phyloP scores from a whole-genome alignment of 106 monocot species.

The Dendrobium nobile region DNA sequence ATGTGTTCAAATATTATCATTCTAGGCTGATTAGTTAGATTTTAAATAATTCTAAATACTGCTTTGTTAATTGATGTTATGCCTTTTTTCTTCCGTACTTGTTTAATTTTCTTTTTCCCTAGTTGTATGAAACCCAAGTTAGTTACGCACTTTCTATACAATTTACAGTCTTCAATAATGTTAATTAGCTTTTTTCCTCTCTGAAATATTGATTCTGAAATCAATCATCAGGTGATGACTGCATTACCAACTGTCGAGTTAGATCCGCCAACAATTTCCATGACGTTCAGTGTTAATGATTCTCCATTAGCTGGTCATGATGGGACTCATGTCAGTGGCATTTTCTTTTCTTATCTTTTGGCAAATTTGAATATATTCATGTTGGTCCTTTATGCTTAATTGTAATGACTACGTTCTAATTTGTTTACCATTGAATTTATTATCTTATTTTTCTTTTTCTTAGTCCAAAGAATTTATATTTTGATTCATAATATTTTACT shows the following conservation, averaged over 20 bases:
- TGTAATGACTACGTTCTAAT: neutral
- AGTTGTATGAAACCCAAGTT: neutral
- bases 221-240: slow-evolving; percentile 45
- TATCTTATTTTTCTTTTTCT: neutral
- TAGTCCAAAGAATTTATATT: neutral
- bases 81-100: neutral
- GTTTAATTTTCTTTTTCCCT: too few relatives aligned
- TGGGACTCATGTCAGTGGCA: slow-evolving; percentile 85
- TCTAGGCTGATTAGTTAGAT: too few relatives aligned
- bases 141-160: neutral
- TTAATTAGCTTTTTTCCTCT: neutral
- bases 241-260: slow-evolving; percentile 86
- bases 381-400: neutral
- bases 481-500: neutral
- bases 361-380: neutral
- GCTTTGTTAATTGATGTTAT: neutral
- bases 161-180: neutral
- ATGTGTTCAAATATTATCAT: neutral
- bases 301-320: slow-evolving; percentile 93
- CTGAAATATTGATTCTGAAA: neutral
- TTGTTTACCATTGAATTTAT: neutral
- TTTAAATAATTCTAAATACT: too few relatives aligned
- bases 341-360: neutral
- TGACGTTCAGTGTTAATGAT: slow-evolving; percentile 99
- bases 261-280: slow-evolving; percentile 98